Conservation (phyloP, 78 protist species). For the Trichosphaerium sp. region DNA sequence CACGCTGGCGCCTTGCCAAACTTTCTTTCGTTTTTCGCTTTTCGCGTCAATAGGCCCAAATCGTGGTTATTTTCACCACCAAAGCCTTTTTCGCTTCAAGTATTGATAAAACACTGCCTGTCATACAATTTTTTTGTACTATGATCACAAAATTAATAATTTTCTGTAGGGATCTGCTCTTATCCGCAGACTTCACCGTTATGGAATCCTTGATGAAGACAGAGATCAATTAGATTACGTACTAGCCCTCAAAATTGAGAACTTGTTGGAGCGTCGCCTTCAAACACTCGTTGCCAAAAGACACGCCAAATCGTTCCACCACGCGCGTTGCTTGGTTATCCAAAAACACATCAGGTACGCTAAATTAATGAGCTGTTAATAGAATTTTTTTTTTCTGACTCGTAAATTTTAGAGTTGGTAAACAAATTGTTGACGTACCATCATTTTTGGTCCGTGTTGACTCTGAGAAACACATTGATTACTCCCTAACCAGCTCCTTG, state of each 20-base stretch:
- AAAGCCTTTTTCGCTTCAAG: too few species aligned
- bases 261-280: slow-evolving; percentile 97
- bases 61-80: too few species aligned
- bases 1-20: too few species aligned
- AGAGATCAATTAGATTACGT: slow-evolving; percentile 96
- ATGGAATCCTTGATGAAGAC: slow-evolving; percentile 90
- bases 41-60: too few species aligned
- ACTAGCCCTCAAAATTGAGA: slow-evolving; percentile 85
- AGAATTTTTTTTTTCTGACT: neutral
- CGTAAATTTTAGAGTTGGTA: slow-evolving; percentile 77
- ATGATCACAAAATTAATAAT: neutral
- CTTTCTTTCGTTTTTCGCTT: too few species aligned
- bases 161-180: slow-evolving; percentile 97
- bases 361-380: neutral
- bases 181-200: slow-evolving; percentile 82
- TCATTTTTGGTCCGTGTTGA: slow-evolving; percentile 97
- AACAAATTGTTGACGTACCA: slow-evolving; percentile 96
- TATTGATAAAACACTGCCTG: neutral
- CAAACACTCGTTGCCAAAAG: slow-evolving; percentile 95
- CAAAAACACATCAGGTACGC: slow-evolving; percentile 94
- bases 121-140: neutral
- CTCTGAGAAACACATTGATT: slow-evolving; percentile 92
- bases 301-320: slow-evolving; percentile 97
- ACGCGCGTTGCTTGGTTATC: slow-evolving; percentile 96
- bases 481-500: slow-evolving; percentile 74